These are phyloP conservation scores for Vitellaria paradoxa DNA, from an alignment of 179 eudicot genomes.

Conservation along the genomic window DNA sequence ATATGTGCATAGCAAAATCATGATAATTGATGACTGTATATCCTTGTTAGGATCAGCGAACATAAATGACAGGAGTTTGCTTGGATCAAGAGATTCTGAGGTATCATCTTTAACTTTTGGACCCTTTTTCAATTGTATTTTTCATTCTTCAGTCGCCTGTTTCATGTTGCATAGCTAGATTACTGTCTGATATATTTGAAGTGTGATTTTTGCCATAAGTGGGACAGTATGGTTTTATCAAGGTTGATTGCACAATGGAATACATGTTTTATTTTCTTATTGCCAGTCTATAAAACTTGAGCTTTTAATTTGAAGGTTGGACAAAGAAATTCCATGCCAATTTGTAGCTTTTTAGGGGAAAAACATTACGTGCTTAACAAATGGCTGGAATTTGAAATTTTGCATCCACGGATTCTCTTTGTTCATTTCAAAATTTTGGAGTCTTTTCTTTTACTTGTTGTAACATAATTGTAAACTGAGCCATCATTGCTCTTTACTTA, in stretches of 20 bases:
- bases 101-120: conserved; percentile 29
- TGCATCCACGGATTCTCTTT: not conserved
- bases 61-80: conserved; percentile 93
- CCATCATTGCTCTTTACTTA: no score
- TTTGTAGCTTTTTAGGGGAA: not conserved
- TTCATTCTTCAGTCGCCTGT: not conserved
- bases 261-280: not conserved
- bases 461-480: no score
- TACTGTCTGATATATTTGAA: not conserved
- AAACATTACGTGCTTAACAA: not conserved
- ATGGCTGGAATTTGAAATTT: not conserved
- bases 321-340: conserved; percentile 2
- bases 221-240: not conserved
- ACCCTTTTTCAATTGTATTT: not conserved
- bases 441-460: not conserved
- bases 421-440: not conserved
- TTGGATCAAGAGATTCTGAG: conserved; percentile 98
- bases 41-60: conserved; percentile 94
- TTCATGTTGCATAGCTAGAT: not conserved
- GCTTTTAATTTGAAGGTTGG: not conserved
- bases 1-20: conserved; percentile 96
- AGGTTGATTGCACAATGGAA: not conserved
- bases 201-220: not conserved
- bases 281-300: not conserved
- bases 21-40: conserved; percentile 85